These are phyloP conservation scores for Scalesia atractyloides DNA, from an alignment of 129 eudicot species.

Conservation along the genomic window DNA sequence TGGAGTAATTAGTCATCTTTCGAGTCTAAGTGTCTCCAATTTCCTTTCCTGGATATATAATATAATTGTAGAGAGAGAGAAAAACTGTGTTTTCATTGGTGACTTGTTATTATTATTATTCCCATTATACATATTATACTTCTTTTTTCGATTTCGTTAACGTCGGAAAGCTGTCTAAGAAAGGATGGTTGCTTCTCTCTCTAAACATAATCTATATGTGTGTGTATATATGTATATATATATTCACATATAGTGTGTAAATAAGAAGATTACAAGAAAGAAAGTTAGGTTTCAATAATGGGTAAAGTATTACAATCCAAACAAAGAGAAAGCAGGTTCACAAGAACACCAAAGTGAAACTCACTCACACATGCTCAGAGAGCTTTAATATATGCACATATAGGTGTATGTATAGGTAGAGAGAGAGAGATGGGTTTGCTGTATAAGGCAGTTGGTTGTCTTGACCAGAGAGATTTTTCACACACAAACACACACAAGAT, in stretches of 20 bases:
- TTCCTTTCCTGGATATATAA: constrained; percentile 60
- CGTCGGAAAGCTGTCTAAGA: constrained; percentile 49
- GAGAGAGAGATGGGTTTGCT: constrained; percentile 13
- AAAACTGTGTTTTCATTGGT: constrained; percentile 33
- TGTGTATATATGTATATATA: neutral
- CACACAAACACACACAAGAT: constrained; percentile 40
- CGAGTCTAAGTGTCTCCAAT: constrained; percentile 64
- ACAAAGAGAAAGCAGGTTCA: constrained; percentile 28
- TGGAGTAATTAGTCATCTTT: constrained; percentile 68
- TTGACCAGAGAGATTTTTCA: constrained; percentile 19
- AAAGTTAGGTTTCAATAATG: constrained; percentile 22
- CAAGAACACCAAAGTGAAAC: constrained; percentile 33
- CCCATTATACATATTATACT: constrained; percentile 37
- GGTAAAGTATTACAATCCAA: constrained; percentile 35
- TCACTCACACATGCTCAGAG: constrained; percentile 21
- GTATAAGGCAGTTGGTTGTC: constrained; percentile 43
- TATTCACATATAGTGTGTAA: constrained; percentile 12
- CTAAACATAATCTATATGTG: constrained; percentile 17
- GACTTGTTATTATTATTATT: constrained; percentile 31
- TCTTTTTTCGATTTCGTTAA: constrained; percentile 49
- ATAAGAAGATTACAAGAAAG: constrained; percentile 33
- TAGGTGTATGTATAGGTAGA: neutral
- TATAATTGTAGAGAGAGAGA: constrained; percentile 43
- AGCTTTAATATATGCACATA: constrained; percentile 13
- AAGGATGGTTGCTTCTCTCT: constrained; percentile 34